Base-by-base conservation (phyloP, 2,329 filamentous ascomycete species). In the Aschersonia sp. region DNA sequence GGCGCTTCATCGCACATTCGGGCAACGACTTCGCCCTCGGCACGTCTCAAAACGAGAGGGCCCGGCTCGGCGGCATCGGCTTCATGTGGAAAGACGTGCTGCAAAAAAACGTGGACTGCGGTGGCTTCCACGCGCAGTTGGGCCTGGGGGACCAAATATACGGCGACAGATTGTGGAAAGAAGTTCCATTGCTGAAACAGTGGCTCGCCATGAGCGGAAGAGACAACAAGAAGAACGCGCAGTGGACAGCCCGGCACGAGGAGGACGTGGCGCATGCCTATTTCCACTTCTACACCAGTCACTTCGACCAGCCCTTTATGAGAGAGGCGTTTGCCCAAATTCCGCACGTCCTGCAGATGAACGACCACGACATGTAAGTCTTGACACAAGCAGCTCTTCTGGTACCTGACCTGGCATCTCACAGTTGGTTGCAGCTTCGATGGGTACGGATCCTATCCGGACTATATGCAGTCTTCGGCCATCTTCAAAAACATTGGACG, bases 21-120 rank as follows among this genome's bases (percentile, higher is more conserved):
- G 90, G 90, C 4, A 97, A 97, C 59, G 92, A 98, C 61, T 98
- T 97, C 63, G 85, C 87, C 0, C 74, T 94, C 31, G 83, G 85
- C 53, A 92, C 94, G 2, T 88, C 82, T 52, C 83, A 88, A 47
- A 87, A 84, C 51, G 92, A 98, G 56, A 78, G 90, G 42, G 79
- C 82, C 33, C 86, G 84, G 56, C 75, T 97, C 1, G 92, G 92
- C 32, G 92, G 92, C 1, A 77, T 94, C 1, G 87, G 89, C 0
- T 86, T 92, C 60, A 94, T 98, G 90, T 98, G 92, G 92, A 97
- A 96, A 59, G 92, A 98, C 57, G 89, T 98, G 31, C 74, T 98
- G 60, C 88, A 96, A 66, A 96, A 96, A 72, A 94, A 98, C 58
- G 80, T 89, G 31, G 92, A 98, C 57, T 95, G 89, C 56, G 88